Base-by-base conservation (phyloP, 345 rosid species). In the Limnanthes douglasii region DNA sequence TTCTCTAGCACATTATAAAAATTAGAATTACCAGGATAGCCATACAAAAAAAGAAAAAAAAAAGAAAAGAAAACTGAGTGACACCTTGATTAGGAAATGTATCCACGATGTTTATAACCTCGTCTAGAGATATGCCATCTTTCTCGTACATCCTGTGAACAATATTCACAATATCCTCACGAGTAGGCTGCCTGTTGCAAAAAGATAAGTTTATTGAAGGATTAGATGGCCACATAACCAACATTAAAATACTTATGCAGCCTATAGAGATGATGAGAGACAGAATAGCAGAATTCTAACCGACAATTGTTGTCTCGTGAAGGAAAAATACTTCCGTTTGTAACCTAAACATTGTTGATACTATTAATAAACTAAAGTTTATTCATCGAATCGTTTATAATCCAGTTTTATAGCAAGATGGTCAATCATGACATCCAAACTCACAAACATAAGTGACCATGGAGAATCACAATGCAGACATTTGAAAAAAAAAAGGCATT, bases 61-160 rank as follows among this genome's bases (percentile, higher is more conserved):
- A n/a, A n/a, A n/a, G n/a, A n/a, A n/a, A n/a, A 26, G 8, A 9
- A 26, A 27, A 15, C 0, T 10, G 31, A 21, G 5, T 21, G 35
- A 14, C 64, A 81, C 94, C 97, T 75, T 78, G 97, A 70, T 81
- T 82, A 31, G 97, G 94, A 54, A 82, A 86, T 24, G 56, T 57
- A 21, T 75, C 67, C 29, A 82, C 94, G 42, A 86, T 61, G 53
- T 60, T 61, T 19, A 34, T 53, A 54, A 82, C 79, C 51, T 75
- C 85, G 23, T 69, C 66, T 49, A 43, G 56, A 1, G 76, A 64
- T 47, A 88, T 70, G 37, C 90, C 93, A 50, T 88, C 97, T 57
- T 76, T 73, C 64, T 76, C 77, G 30, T 79, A 88, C 81, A 72
- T 88, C 72, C 86, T 76, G 39, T 61, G 41, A 41, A 88, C 95